Base-by-base conservation (phyloP, 2,329 filamentous ascomycete genomes). In the Bipolaris oryzae region DNA sequence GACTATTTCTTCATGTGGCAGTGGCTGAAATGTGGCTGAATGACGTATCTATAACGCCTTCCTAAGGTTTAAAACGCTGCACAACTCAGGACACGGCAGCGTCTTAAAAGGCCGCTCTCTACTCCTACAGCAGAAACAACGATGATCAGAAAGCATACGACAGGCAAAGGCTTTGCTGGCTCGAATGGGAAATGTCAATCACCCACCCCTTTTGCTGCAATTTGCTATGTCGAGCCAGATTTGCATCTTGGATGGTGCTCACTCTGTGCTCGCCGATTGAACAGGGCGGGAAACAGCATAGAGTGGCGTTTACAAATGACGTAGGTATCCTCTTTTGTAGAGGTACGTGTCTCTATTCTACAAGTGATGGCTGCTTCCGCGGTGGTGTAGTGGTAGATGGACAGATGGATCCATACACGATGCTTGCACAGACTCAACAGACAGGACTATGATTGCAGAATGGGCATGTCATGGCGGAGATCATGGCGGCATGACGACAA, bases 401-500 rank as follows among this genome's bases (percentile, higher is more conserved):
- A 28, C 25, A 28, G 25, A 28, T 28, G 25, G 25, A 28, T 28
- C 25, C 25, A 28, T 10, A 28, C 25, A 10, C 25, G 25, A 47
- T 49, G 44, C 44, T 41, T 52, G 46, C 31, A 31, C 6, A 20
- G 21, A 16, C 18, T 15, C n/a, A 39, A 51, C 42, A 39, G 48
- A 53, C 38, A 43, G 9, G 25, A 18, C 33, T 23, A 10, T 21
- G 25, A 43, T 38, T 34, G 38, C 43, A 44, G 38, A 38, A 38
- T 42, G 23, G 44, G 45, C 28, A 52, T 51, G 51, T 57, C 35
- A 48, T 49, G 39, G 54, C 50, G 60, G 55, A 53, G 60, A 60
- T 47, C 47, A 46, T 34, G 41, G 46, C 56, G 61, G 56, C 53
- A 68, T 70, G 67, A 68, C 67, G 67, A 70, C 57, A 60, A 59